Base-by-base conservation (phyloP, 371 early-diverging fungal species). In the Blakeslea trispora region DNA sequence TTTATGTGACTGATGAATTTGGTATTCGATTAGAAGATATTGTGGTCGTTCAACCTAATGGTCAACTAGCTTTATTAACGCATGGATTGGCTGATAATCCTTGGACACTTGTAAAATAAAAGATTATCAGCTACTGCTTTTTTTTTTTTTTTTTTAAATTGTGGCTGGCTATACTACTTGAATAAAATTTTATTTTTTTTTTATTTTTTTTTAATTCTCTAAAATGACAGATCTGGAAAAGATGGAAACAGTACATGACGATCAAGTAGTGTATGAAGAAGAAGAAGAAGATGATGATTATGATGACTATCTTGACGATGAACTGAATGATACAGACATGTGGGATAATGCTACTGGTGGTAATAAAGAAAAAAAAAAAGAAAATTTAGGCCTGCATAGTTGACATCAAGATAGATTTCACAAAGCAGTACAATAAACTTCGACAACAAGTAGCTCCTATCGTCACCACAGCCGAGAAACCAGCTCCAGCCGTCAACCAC, bases 351-450 rank as follows among this genome's bases (percentile, higher is more conserved):
- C 73, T 1, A 74, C 74, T 35, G 79, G 75, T 64, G 79, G 79
- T 79, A 49, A 57, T 21, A 50, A 10, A 22, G 2, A 22, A 39
- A 19, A 22, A 19, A 19, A n/a, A n/a, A n/a, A n/a, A n/a, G n/a
- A n/a, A n/a, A n/a, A n/a, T n/a, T n/a, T n/a, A n/a, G n/a, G n/a
- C n/a, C n/a, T n/a, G n/a, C n/a, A n/a, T n/a, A n/a, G n/a, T n/a
- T n/a, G n/a, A n/a, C n/a, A n/a, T 17, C 9, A 10, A 48, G 10
- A 47, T 63, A 86, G 91, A 95, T 65, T 95, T 95, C 63, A 95
- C 96, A 17, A 95, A 95, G 66, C 90, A 95, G 62, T 95, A 91
- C 75, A 95, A 95, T 73, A 83, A 85, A 40, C 75, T 94, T 63
- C 81, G 90, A 28, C 81, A 81, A 32, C 86, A 87, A 50, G 62